These are phyloP conservation scores for Chaetomiaceae sp. DNA, from an alignment of 2,329 filamentous ascomycete genomes.

Conservation along the genomic window DNA sequence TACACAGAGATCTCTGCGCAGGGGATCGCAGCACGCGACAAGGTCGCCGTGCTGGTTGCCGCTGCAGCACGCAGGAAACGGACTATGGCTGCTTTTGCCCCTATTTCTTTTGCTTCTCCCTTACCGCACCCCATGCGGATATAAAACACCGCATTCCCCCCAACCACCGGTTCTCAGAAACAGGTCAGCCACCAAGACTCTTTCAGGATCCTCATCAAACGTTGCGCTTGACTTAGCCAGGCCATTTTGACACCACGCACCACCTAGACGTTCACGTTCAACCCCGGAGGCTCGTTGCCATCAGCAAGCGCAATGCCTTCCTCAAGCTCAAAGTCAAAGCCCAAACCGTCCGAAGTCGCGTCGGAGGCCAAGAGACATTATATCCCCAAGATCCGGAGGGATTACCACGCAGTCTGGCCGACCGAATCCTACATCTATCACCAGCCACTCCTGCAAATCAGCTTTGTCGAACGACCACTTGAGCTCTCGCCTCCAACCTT, in stretches of 20 bases:
- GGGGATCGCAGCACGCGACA: slow-evolving; percentile 6
- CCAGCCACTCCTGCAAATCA: slow-evolving; percentile 43
- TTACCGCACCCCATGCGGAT: slow-evolving; percentile 3
- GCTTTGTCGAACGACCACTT: slow-evolving; percentile 31
- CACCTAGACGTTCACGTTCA: background rate
- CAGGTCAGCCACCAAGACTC: background rate
- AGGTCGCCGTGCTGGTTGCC: slow-evolving; percentile 1
- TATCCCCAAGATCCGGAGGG: slow-evolving; percentile 56
- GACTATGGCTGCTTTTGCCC: background rate
- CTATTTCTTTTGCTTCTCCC: background rate
- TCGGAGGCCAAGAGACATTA: slow-evolving; percentile 66
- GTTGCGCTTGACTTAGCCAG: no score
- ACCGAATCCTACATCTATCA: slow-evolving; percentile 54
- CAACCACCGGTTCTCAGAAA: background rate
- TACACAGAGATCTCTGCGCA: slow-evolving; percentile 9
- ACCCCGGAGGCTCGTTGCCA: slow-evolving; percentile 4
- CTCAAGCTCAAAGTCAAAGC: slow-evolving; percentile 38
- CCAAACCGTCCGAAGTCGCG: slow-evolving; percentile 63
- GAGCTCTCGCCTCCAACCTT: slow-evolving; percentile 40
- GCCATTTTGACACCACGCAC: background rate
- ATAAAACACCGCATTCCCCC: slow-evolving; percentile 13
- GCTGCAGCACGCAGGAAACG: background rate
- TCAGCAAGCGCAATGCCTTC: slow-evolving; percentile 43
- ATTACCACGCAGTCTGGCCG: slow-evolving; percentile 49
- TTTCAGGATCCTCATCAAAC: background rate